phyloP scores from a whole-genome alignment of 257 asterid species.

The Eucommia ulmoides region DNA sequence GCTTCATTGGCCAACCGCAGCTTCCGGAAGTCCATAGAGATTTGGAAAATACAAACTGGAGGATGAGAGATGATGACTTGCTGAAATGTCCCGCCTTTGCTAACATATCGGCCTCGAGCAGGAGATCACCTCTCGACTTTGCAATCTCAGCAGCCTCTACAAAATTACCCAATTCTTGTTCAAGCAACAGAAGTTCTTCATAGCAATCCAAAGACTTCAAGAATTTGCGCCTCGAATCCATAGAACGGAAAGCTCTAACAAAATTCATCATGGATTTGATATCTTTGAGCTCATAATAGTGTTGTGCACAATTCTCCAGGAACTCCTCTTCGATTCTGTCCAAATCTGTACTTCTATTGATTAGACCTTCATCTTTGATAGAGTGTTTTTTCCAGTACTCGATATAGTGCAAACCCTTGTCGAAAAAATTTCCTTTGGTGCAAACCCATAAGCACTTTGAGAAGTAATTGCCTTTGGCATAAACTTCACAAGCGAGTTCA shows the following conservation, averaged over 20 bases:
- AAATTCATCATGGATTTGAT: slow-evolving; percentile 30
- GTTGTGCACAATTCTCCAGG: slow-evolving; percentile 28
- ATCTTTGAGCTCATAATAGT: slow-evolving; percentile 20
- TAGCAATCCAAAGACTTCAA: slow-evolving; percentile 28
- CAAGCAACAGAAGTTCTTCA: slow-evolving; percentile 32
- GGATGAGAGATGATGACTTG: slow-evolving; percentile 21
- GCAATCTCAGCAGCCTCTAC: slow-evolving; percentile 46
- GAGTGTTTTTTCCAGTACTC: slow-evolving; percentile 41
- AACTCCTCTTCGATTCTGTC: slow-evolving; percentile 31
- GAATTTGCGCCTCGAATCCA: slow-evolving; percentile 33
- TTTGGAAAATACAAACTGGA: slow-evolving; percentile 20
- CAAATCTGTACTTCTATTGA: slow-evolving; percentile 10
- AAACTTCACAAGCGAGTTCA: slow-evolving; percentile 30
- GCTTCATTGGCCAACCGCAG: slow-evolving; percentile 48
- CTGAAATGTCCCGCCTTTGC: slow-evolving; percentile 18
- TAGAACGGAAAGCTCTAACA: slow-evolving; percentile 30
- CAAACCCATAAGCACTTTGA: slow-evolving; percentile 42
- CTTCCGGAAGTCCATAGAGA: slow-evolving; percentile 32
- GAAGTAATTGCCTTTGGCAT: slow-evolving; percentile 29
- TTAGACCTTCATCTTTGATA: neutral
- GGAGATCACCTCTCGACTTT: slow-evolving; percentile 23
- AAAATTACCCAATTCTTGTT: slow-evolving; percentile 43
- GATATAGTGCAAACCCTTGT: slow-evolving; percentile 34
- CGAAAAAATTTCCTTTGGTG: slow-evolving; percentile 26
- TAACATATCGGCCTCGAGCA: slow-evolving; percentile 26